Evolutionary conservation across 805 yeast species (phyloP).

Genomic region (Candida argentea): DNA sequence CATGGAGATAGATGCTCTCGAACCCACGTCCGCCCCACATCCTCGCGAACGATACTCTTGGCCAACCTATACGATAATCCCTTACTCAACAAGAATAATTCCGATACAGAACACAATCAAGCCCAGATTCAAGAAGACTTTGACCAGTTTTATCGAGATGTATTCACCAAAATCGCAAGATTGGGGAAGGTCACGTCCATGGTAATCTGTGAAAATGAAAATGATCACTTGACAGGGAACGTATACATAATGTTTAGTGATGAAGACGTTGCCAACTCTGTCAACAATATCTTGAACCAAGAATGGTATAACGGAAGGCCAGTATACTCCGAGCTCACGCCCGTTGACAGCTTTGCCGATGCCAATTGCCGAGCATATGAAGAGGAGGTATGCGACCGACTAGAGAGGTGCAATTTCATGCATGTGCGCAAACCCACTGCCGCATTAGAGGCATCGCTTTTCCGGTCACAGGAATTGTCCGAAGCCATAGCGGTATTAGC

Average conservation of each 20-base stretch:
- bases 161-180: conserved; percentile 49
- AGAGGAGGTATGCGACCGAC: conserved; percentile 57
- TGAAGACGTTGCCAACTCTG: conserved; percentile 48
- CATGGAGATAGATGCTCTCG: conserved; percentile 86
- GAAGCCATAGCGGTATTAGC: conserved; percentile 7
- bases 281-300: conserved; percentile 52
- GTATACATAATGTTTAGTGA: conserved; percentile 59
- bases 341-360: conserved; percentile 59
- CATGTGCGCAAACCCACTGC: conserved; percentile 55
- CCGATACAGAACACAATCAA: conserved; percentile 20
- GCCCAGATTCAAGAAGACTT: conserved; percentile 37
- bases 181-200: conserved; percentile 48
- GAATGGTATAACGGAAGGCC: conserved; percentile 81
- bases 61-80: conserved; percentile 60
- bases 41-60: conserved; percentile 55
- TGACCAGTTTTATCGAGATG: conserved; percentile 59
- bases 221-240: conserved; percentile 77
- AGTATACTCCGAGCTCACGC: conserved; percentile 67
- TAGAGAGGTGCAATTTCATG: conserved; percentile 79
- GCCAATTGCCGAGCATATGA: conserved; percentile 72
- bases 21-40: conserved; percentile 55
- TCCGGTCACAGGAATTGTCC: conserved; percentile 26
- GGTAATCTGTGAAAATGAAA: conserved; percentile 74
- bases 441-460: conserved; percentile 31
- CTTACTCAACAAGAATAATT: conserved; percentile 25